Base-by-base conservation (phyloP, 2,329 filamentous ascomycete species). In the Cladosporium sp. region DNA sequence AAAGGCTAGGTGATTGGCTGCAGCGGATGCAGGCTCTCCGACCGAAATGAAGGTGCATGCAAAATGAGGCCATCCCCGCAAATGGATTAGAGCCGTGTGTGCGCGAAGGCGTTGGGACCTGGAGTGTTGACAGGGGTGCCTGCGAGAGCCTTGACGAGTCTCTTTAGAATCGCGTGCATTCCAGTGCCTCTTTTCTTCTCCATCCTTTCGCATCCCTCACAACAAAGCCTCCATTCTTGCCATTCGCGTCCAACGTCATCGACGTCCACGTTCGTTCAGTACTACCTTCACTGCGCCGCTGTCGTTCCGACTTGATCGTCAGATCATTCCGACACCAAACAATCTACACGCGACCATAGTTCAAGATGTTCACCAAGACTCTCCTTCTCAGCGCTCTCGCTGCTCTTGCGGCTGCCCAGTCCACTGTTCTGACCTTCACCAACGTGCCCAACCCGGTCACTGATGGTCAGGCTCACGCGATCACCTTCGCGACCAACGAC, bases 281-380 rank as follows among this genome's bases (percentile, higher is more conserved):
- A 34, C 28, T 55, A 44, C 42, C 32, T 19, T 35, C 28, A 25
- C 35, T 40, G 34, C 17, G 13, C 17, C 17, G 19, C 34, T 20
- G 17, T 24, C 24, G 36, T 35, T 24, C 44, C 39, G 40, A 55
- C 32, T 45, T 19, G 19, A 1, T 42, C 24, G 28, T 22, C 9
- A 15, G 9, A 7, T 37, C 40, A 36, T 47, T 25, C 40, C 37
- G 28, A 36, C 40, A 34, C 20, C 52, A 12, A n/a, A 10, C 40
- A 44, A 28, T 22, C 32, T 3, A 10, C 17, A 39, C 36, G 17
- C 36, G 15, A 35, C 28, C 4, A 35, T 35, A 35, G 20, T 35
- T 24, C 68, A 76, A 62, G 54, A 84, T 84, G 82, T 77, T 83
- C 68, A 68, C 77, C 66, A 74, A 76, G 59, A 69, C 75, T 62